phyloP scores from a whole-genome alignment of 2,329 filamentous ascomycete genomes.

The Zopfia rhizophila region DNA sequence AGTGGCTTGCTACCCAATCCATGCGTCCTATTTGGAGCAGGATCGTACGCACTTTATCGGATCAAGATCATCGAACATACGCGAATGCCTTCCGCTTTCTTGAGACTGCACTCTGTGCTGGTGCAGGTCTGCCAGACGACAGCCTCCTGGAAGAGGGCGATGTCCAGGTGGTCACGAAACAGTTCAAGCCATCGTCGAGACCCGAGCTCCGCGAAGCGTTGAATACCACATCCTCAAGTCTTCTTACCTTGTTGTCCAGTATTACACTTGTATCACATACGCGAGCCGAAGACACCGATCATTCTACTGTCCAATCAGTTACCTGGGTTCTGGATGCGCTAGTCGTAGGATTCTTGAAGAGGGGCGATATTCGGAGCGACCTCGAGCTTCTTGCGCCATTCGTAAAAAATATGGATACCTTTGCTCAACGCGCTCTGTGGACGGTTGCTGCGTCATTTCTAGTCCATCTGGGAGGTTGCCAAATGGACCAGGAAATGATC shows the following conservation, averaged over 20 bases:
- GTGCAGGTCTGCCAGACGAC: slow-evolving; percentile 41
- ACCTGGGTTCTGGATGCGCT: slow-evolving; percentile 36
- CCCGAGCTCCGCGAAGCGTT: slow-evolving; percentile 44
- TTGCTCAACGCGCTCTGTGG: slow-evolving; percentile 43
- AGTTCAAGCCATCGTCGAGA: slow-evolving; percentile 36
- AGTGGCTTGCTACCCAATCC: slow-evolving; percentile 50
- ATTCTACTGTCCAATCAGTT: slow-evolving; percentile 27
- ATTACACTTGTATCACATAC: slow-evolving; percentile 35
- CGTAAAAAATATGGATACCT: slow-evolving; percentile 38
- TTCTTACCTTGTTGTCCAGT: slow-evolving; percentile 46
- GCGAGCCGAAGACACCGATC: slow-evolving; percentile 31
- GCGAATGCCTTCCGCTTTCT: slow-evolving; percentile 41
- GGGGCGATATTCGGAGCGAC: slow-evolving; percentile 34
- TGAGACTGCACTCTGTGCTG: slow-evolving; percentile 39
- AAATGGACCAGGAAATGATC: slow-evolving; percentile 8
- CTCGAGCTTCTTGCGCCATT: slow-evolving; percentile 33
- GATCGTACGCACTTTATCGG: slow-evolving; percentile 43
- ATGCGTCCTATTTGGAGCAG: slow-evolving; percentile 50
- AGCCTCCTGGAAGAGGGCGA: slow-evolving; percentile 31
- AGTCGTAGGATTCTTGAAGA: slow-evolving; percentile 34
- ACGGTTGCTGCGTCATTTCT: slow-evolving; percentile 36
- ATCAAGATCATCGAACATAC: slow-evolving; percentile 37
- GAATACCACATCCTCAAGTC: slow-evolving; percentile 47
- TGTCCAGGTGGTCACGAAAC: slow-evolving; percentile 28
- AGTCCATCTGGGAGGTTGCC: slow-evolving; percentile 31